Conservation (phyloP, 352 stramenopile genomes). For the Pythium scleroteichum region DNA sequence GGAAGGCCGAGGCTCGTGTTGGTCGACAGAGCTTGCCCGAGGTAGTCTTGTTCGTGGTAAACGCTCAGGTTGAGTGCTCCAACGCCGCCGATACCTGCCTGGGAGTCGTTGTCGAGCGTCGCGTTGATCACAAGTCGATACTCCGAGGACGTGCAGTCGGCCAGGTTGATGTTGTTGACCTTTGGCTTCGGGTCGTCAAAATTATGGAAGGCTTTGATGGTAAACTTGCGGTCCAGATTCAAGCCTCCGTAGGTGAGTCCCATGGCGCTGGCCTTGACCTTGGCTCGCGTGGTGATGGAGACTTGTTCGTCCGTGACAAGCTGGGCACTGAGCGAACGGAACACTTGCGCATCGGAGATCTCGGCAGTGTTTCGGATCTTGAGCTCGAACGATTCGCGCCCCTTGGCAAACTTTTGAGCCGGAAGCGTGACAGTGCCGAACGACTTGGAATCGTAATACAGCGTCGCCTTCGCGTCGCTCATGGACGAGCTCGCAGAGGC, state of each 20-base stretch:
- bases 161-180: constrained; percentile 62
- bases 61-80: constrained; percentile 68
- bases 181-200: constrained; percentile 44
- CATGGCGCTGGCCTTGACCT: constrained; percentile 44
- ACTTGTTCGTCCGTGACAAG: constrained; percentile 42
- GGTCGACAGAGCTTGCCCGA: constrained; percentile 58
- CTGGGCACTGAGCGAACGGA: constrained; percentile 42
- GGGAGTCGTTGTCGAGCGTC: constrained; percentile 47
- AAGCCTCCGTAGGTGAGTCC: constrained; percentile 57
- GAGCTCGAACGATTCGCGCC: constrained; percentile 56
- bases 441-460: constrained; percentile 42
- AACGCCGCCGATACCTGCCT: constrained; percentile 55
- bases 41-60: constrained; percentile 62
- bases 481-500: constrained; percentile 41
- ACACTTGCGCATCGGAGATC: constrained; percentile 44
- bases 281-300: constrained; percentile 36
- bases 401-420: constrained; percentile 48
- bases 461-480: constrained; percentile 46
- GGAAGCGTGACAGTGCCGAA: constrained; percentile 57
- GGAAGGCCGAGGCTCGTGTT: constrained; percentile 27
- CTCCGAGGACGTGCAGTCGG: constrained; percentile 36
- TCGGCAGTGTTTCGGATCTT: constrained; percentile 35
- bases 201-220: constrained; percentile 52
- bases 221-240: constrained; percentile 45
- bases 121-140: constrained; percentile 67